Base-by-base conservation (phyloP, 495 filamentous ascomycete species). In the Tuber magnatum region DNA sequence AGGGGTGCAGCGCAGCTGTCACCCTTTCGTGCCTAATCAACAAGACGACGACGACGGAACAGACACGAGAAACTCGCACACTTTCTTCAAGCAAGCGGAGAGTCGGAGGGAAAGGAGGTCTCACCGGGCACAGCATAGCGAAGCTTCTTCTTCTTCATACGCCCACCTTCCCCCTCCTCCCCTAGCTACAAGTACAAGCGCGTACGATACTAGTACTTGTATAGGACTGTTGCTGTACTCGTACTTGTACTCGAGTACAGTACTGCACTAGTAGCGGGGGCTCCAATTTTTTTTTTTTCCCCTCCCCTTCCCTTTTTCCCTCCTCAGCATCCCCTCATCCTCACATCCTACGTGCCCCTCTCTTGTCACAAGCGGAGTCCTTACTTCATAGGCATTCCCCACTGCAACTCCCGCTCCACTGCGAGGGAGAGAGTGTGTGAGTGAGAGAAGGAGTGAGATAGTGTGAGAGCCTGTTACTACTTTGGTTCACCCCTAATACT, bases 261-360 rank as follows among this genome's bases (percentile, higher is more conserved):
- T 16, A 44, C 43, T 16, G 43, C 4, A 46, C 18, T 61, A 28
- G 48, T 51, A 10, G 32, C 14, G 28, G 56, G 28, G 28, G 18
- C 42, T 56, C 39, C 28, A 48, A 40, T 65, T 32, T 69, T 38
- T 41, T 40, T 68, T 74, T 39, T 69, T 51, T 48, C 73, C 61
- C 39, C 65, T 65, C 48, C 43, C 46, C 35, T 51, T 56, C 48
- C 48, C 71, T 56, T 42, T 42, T 68, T 46, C 71, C 72, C 51
- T 68, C 70, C 40, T 71, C 51, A 74, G 46, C 56, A 16, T 56
- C 68, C 71, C 42, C 71, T 71, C 68, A 12, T 70, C 70, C 70
- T 46, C 68, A 70, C 28, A 32, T 35, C 28, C 56, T 65, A 28
- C 56, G 14, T 65, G 56, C 14, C 28, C 56, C 16, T 65, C 16